Evolutionary conservation across 257 asterid species (phyloP), one percentile per base, ranked within the genome.

Genomic region (Dorcoceras hygrometricum): DNA sequence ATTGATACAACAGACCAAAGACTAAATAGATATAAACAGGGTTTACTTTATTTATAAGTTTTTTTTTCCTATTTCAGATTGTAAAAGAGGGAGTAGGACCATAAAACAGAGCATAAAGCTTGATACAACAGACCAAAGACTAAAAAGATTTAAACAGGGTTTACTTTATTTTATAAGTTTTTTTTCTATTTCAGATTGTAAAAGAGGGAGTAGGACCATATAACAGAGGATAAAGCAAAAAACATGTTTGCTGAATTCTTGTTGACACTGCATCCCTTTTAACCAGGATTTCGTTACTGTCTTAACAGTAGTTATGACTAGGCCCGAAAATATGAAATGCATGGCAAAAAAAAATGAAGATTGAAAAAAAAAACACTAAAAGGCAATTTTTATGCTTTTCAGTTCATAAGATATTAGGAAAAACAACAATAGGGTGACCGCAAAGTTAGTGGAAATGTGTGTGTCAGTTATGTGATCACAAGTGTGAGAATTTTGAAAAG

Each of bases 251-350:
- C 48, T 62, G 58, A 16, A 55, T 50, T 39, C 59, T 39, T 55
- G 67, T n/a, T 36, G 23, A 63, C 32, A 46, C 23, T 25, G 18
- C n/a, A 59, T 24, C 56, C 24, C 31, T 48, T 62, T 57, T 53
- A 29, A 59, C 50, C 55, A 48, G 54, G 46, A 72, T 54, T 62
- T 63, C 39, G 64, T 57, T 57, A 68, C 28, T 32, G 22, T 11
- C 53, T 57, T 32, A 36, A 54, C 46, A 57, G 63, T 29, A 36
- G 46, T 28, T 28, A 55, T 18, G 63, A 59, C 64, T 24, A 60
- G 59, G 36, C 60, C 59, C 57, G 54, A 7, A 16, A 28, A 64
- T 60, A 61, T 34, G 70, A 64, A 16, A 71, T 28, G 27, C 12
- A 43, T 14, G 67, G 8, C 20, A 25, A 55, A 60, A 65, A 10